phyloP scores from a whole-genome alignment of 129 eudicot genomes.

The Chrysanthemum lavandulifolium region DNA sequence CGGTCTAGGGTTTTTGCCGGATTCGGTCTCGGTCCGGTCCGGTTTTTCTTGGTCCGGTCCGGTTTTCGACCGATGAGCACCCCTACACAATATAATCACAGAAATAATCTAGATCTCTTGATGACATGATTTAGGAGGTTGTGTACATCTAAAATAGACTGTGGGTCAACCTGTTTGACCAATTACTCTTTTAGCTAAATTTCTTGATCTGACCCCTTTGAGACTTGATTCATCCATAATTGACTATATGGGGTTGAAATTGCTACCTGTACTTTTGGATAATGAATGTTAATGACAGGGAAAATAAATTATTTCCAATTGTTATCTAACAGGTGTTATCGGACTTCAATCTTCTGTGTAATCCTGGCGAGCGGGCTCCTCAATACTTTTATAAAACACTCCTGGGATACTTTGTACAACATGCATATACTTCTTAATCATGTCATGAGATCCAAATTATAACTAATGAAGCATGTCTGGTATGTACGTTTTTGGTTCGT shows the following conservation, averaged over 20 bases:
- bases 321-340: slow-evolving; percentile 55
- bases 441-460: slow-evolving; percentile 11
- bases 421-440: slow-evolving; percentile 26
- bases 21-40: too few species aligned
- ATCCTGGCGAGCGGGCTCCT: neutral
- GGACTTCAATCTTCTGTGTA: slow-evolving; percentile 78
- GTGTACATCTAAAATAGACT: too few species aligned
- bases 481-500: slow-evolving; percentile 16
- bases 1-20: too few species aligned
- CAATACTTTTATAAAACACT: neutral
- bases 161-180: neutral
- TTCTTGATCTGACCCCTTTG: too few species aligned
- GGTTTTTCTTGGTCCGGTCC: too few species aligned
- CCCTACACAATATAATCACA: too few species aligned
- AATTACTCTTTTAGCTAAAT: neutral
- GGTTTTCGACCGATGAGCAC: too few species aligned
- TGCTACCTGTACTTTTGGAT: slow-evolving; percentile 2
- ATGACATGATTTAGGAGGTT: too few species aligned
- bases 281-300: neutral
- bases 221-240: too few species aligned
- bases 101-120: too few species aligned
- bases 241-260: too few species aligned
- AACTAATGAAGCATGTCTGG: slow-evolving; percentile 15
- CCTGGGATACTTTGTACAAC: slow-evolving; percentile 23
- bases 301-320: slow-evolving; percentile 22